Percentiles rank a stretch among this genome's conserved stretches.
Evolutionary conservation across 352 stramenopile species (phyloP).

Genomic region (Aphanomyces invadans): DNA sequence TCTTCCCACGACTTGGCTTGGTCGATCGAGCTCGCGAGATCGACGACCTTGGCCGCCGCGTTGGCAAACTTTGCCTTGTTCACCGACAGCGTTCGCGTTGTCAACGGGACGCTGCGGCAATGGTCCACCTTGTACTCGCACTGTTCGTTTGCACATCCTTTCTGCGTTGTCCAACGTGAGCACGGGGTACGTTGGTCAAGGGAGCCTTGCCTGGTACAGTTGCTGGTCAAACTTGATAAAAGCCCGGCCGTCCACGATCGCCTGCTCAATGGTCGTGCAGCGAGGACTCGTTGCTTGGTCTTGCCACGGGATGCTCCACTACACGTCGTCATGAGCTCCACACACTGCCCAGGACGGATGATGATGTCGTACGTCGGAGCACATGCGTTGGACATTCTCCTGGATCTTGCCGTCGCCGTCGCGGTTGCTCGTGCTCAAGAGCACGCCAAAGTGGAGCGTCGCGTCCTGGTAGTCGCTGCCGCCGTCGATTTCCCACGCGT

Average conservation of each 20-base stretch:
- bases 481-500: background rate
- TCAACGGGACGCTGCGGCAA: conserved; percentile 14
- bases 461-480: background rate
- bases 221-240: conserved; percentile 9
- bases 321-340: background rate
- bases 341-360: background rate
- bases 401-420: background rate
- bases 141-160: background rate
- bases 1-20: background rate
- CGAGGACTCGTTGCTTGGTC: background rate
- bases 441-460: conserved; percentile 13
- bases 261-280: background rate
- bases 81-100: background rate
- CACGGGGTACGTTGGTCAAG: background rate
- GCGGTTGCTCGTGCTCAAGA: conserved; percentile 6
- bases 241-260: background rate
- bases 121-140: conserved; percentile 13
- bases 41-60: background rate
- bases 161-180: background rate
- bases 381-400: conserved; percentile 7
- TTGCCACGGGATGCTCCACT: background rate
- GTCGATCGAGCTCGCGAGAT: background rate
- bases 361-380: conserved; percentile 10
- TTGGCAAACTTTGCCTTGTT: background rate
- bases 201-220: background rate